Evolutionary conservation across 2,329 filamentous ascomycete species (phyloP).

Genomic region (Thielaviopsis musarum): DNA sequence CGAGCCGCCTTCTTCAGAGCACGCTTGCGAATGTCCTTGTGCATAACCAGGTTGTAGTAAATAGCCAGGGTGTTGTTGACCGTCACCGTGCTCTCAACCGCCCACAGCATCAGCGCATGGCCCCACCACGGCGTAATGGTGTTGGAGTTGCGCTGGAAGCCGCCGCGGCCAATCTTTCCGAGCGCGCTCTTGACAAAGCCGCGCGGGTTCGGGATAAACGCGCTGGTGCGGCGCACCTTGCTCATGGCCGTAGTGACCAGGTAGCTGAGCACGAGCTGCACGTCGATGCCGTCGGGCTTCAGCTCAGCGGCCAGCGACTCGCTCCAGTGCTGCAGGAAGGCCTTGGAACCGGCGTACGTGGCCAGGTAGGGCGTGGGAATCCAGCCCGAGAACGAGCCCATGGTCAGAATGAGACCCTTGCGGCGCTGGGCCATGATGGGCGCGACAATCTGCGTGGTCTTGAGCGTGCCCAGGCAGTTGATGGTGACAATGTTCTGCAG

Average conservation of each 20-base stretch:
- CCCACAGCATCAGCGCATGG: constrained; percentile 79
- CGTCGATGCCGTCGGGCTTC: constrained; percentile 61
- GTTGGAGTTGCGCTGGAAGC: constrained; percentile 57
- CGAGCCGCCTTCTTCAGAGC: constrained; percentile 72
- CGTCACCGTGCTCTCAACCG: constrained; percentile 43
- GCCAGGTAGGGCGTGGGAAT: constrained; percentile 82
- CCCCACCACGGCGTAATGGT: constrained; percentile 90
- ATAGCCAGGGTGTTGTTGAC: constrained; percentile 30
- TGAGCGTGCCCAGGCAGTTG: constrained; percentile 83
- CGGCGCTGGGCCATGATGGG: constrained; percentile 74
- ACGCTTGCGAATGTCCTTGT: constrained; percentile 64
- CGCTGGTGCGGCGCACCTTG: constrained; percentile 69
- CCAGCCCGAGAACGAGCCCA: constrained; percentile 92
- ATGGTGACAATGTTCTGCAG: constrained; percentile 83
- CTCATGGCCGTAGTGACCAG: constrained; percentile 94
- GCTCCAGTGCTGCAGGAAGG: constrained; percentile 95
- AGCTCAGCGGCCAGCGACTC: constrained; percentile 72
- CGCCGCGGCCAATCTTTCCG: constrained; percentile 61
- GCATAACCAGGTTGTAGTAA: constrained; percentile 47
- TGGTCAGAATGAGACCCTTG: constrained; percentile 80
- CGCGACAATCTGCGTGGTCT: constrained; percentile 69
- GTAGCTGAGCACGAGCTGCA: constrained; percentile 85
- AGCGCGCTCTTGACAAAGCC: constrained; percentile 67
- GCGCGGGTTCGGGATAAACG: constrained; percentile 65
- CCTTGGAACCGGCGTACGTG: constrained; percentile 95